Evolutionary conservation across 306 rosid genomes (phyloP), one percentile per base, ranked within the genome.

Genomic region (Lablab purpureus): DNA sequence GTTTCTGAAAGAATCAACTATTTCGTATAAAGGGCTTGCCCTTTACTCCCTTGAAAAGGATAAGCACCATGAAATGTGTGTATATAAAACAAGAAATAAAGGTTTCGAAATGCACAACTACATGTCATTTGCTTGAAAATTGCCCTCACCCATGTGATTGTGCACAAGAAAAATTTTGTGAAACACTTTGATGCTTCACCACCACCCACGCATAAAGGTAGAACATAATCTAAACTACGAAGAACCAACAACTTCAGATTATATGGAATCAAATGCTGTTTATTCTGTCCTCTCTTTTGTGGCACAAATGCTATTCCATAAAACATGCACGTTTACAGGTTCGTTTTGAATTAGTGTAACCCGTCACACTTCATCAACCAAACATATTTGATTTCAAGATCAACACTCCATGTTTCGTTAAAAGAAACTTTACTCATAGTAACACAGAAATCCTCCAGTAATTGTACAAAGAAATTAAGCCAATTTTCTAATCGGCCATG

Each of bases 231-330:
- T 19, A 77, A 25, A 52, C 46, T 18, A 37, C 10, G 64, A 32
- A 32, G 71, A 49, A 32, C 34, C 71, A 62, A 28, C 69, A 49
- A 34, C 41, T 15, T 76, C 67, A 56, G 58, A 67, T 77, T 46
- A 51, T 50, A 15, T 9, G 19, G 81, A 77, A 77, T 67, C 67
- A 77, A 66, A 56, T 68, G 34, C 68, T 36, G 72, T 37, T 67
- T 54, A 34, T 34, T 63, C 15, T 34, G 7, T 64, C 27, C 66
- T 77, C 58, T 49, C 56, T 52, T 62, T 62, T 30, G 67, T 15
- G 46, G 75, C 21, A 77, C 67, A 77, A 22, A 77, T 55, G 30
- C 19, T 59, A 60, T 60, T 52, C 68, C 21, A 54, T 18, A 13
- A 64, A 36, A 59, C 67, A 51, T 30, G 41, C 67, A 28, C 67